Evolutionary conservation across 371 early-diverging fungal genomes (phyloP), one percentile per base, ranked within the genome.

Genomic region (Syncephalastrum monosporum): DNA sequence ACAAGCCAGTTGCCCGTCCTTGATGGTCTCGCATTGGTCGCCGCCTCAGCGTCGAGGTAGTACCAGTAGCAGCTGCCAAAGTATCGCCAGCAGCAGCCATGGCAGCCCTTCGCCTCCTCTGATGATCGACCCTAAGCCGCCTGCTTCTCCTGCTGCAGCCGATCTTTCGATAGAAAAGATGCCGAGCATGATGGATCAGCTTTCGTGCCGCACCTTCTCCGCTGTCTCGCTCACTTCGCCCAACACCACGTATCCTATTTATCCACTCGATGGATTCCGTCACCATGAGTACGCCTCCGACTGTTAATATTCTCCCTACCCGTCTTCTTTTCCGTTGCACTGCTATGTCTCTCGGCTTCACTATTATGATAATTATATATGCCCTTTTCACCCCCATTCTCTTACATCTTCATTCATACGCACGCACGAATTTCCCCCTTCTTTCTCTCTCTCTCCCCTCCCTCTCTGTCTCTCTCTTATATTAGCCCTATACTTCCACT

Each of bases 161-260:
- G n/a, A 23, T 5, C 10, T 51, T 41, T 33, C 56, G 19, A 69
- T 59, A 46, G 57, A 64, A 23, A 48, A 51, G 27, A 69, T 69
- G 33, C 69, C 69, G 1, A 64, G 65, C 42, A 46, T 69, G 12
- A 62, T 60, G 55, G 69, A 69, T 56, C 69, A 69, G 60, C 29
- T 69, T 41, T 69, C 69, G 3, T 65, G 65, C 57, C 44, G 65
- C 42, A 69, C 69, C n/a, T 69, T 69, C 50, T 61, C 72, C 23
- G 64, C 64, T n/a, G 61, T 61, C 38, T 55, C 63, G n/a, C 51
- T 57, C 21, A 62, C 59, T 50, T 45, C 57, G 17, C 50, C 41
- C 23, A 52, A 42, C 17, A 53, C 60, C 24, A 59, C 50, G n/a
- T 56, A 56, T 55, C 59, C 68, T 4, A 50, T 64, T 14, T 68